A percentile compares a stretch with the other conserved stretches of the same genome.
phyloP scores from a whole-genome alignment of 805 yeast genomes.

The Cyberlindnera subsufficiens region DNA sequence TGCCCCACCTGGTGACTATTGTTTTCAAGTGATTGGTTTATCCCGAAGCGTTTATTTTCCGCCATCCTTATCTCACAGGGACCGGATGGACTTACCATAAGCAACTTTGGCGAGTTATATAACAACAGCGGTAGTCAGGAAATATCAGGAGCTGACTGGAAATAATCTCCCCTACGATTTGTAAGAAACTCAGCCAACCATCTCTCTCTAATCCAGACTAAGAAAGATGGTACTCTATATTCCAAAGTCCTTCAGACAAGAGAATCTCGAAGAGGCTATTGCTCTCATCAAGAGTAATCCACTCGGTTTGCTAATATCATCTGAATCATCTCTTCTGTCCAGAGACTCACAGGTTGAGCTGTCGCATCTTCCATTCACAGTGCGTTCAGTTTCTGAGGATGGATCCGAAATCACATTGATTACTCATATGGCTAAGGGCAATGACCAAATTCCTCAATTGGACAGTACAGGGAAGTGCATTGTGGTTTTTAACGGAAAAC shows the following conservation, averaged over 20 bases:
- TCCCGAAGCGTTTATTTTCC: too few relatives aligned
- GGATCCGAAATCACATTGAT: constrained; percentile 36
- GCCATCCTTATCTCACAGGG: too few relatives aligned
- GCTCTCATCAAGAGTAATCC: constrained; percentile 42
- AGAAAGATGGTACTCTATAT: constrained; percentile 22
- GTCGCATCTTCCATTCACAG: constrained; percentile 51
- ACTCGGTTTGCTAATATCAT: constrained; percentile 44
- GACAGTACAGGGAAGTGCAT: constrained; percentile 30
- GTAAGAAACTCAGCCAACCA: too few relatives aligned
- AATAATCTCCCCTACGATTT: too few relatives aligned
- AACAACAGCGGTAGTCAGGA: too few relatives aligned
- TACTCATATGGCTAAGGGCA: constrained; percentile 50
- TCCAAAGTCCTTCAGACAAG: constrained; percentile 22
- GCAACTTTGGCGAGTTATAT: too few relatives aligned
- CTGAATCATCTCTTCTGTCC: constrained; percentile 12
- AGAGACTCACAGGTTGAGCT: constrained; percentile 36
- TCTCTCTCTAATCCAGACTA: too few relatives aligned
- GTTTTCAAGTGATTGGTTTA: too few relatives aligned
- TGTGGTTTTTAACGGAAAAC: constrained; percentile 44
- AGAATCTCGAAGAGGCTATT: constrained; percentile 32
- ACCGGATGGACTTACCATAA: too few relatives aligned
- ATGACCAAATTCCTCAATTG: constrained; percentile 43
- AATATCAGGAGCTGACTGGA: too few relatives aligned
- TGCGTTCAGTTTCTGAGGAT: constrained; percentile 25
- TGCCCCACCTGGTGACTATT: too few relatives aligned